Conservation (phyloP, 495 filamentous ascomycete genomes). For the Talaromyces adpressus region DNA sequence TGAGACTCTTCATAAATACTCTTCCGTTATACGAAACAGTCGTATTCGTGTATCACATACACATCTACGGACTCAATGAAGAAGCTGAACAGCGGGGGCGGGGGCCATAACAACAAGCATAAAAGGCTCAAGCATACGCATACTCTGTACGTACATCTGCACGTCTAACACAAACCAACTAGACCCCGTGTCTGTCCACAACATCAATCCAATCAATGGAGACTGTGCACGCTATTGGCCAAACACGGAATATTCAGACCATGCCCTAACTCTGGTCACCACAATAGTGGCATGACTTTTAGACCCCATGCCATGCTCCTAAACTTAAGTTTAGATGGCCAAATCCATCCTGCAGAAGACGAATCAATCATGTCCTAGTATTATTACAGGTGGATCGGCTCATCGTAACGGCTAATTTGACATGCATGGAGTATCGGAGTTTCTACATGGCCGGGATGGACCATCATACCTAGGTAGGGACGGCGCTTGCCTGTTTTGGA, state of each 20-base stretch:
- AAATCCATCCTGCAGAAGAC: neutral
- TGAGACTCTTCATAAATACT: neutral
- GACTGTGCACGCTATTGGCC: neutral
- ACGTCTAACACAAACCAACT: neutral
- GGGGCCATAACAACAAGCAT: neutral
- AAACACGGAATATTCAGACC: neutral
- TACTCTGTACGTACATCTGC: neutral
- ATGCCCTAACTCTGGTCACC: neutral
- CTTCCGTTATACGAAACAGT: neutral
- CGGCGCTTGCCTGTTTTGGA: too few species aligned
- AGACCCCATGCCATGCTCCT: neutral
- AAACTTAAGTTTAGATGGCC: neutral
- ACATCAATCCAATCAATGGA: neutral
- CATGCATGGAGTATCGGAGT: too few species aligned
- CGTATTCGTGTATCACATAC: neutral
- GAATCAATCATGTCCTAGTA: neutral
- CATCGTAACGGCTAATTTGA: too few species aligned
- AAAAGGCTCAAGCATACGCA: neutral
- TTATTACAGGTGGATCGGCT: neutral
- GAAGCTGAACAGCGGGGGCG: neutral
- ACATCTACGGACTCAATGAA: neutral
- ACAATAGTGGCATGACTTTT: neutral
- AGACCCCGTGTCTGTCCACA: too few species aligned
- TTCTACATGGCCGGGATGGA: too few species aligned
- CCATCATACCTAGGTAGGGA: too few species aligned